These are phyloP conservation scores for Stagonosporopsis vannaccii DNA, from an alignment of 2,329 filamentous ascomycete genomes.

Conservation along the genomic window DNA sequence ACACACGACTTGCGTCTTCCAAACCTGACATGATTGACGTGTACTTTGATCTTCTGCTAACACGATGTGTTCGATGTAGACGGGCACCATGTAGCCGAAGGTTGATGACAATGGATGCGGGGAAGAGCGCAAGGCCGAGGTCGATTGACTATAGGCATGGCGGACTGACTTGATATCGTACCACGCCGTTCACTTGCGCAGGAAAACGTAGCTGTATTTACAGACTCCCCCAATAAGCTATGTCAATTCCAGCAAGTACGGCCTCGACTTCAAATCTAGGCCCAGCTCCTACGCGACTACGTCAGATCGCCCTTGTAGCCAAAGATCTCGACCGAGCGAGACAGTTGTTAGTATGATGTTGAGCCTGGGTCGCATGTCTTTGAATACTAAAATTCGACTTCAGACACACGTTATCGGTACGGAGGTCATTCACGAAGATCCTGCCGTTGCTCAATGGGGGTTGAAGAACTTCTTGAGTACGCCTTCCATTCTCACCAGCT, in stretches of 20 bases:
- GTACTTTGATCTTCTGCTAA: not conserved
- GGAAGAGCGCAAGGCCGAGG: slow-evolving; percentile 13
- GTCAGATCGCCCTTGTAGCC: slow-evolving; percentile 46
- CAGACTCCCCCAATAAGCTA: not conserved
- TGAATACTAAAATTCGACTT: not conserved
- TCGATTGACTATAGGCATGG: not conserved
- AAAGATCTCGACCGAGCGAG: slow-evolving; percentile 38
- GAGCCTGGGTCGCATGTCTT: too few species aligned
- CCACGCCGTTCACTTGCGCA: not conserved
- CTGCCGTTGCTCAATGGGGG: slow-evolving; percentile 49
- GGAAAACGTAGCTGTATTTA: not conserved
- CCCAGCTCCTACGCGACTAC: slow-evolving; percentile 41
- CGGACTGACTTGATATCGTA: not conserved
- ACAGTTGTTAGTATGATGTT: slow-evolving; percentile 33
- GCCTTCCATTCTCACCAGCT: not conserved
- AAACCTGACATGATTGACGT: not conserved
- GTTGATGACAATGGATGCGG: not conserved
- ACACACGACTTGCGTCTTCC: not conserved
- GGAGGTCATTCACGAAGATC: slow-evolving; percentile 51
- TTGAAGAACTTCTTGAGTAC: slow-evolving; percentile 52
- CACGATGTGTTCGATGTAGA: not conserved
- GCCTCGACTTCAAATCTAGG: not conserved
- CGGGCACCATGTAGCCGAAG: not conserved
- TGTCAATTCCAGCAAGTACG: not conserved
- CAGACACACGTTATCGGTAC: slow-evolving; percentile 50